These are phyloP conservation scores for Fusarium virguliforme DNA, from an alignment of 2,329 filamentous ascomycete genomes.

Conservation along the genomic window DNA sequence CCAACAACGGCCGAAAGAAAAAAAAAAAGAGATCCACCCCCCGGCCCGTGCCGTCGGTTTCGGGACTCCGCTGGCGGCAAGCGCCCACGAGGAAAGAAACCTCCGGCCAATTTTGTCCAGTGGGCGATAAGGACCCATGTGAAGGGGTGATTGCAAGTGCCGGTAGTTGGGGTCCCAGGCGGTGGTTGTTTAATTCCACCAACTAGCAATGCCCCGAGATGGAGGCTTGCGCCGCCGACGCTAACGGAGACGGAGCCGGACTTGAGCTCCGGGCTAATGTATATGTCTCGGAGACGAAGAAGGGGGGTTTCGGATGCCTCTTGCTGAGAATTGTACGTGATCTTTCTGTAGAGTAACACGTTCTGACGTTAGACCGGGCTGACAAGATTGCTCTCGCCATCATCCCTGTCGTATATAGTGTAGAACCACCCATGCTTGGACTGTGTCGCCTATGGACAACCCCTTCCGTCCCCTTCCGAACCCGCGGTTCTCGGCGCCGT, in stretches of 20 bases:
- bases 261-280: too few relatives aligned
- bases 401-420: conserved; percentile 62
- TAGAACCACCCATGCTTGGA: conserved; percentile 65
- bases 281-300: conserved; percentile 20
- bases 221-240: neutral
- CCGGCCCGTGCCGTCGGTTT: conserved; percentile 8
- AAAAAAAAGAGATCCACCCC: neutral
- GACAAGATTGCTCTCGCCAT: conserved; percentile 68
- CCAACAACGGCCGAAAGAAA: too few relatives aligned
- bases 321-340: conserved; percentile 57
- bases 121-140: too few relatives aligned
- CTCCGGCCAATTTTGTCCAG: neutral
- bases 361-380: conserved; percentile 66
- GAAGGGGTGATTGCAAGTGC: neutral
- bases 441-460: conserved; percentile 17
- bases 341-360: conserved; percentile 62
- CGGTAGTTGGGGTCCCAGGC: neutral
- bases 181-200: neutral
- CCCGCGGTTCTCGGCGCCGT: neutral
- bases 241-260: neutral
- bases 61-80: neutral
- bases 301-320: conserved; percentile 43
- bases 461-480: neutral
- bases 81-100: conserved; percentile 1
- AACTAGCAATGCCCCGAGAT: neutral